Base-by-base conservation (phyloP, 805 yeast species). In the Metschnikowia picachoensis region DNA sequence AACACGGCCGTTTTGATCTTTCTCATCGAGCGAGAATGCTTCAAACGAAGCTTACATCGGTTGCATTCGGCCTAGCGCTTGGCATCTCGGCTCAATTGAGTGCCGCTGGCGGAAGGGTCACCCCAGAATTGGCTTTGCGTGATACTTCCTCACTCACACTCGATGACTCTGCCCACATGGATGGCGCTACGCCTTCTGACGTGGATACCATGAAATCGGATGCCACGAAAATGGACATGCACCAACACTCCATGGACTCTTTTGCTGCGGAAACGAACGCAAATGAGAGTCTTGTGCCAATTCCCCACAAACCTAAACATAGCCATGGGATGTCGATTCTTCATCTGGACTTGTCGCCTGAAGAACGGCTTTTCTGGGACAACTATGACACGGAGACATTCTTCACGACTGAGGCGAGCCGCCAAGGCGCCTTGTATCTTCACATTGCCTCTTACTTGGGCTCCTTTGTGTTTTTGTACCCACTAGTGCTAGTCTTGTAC, bases 281-380 rank as follows among this genome's bases (percentile, higher is more conserved):
- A 3, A 16, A 35, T 13, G 32, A 41, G 4, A 12, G n/a, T 7
- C 49, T 46, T 31, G 41, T 55, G 16, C 72, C 74, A 2, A 51
- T 60, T 8, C 69, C 77, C 32, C 77, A 72, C 50, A 63, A 58
- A 9, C 42, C 49, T 57, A 58, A 60, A 13, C 72, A 80, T 58
- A 60, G 65, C 40, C 96, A 88, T 59, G 95, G 95, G 0, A 58
- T 78, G 52, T 91, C 95, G 1, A 87, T 91, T 36, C 70, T 90
- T 38, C 68, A 80, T 27, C 84, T 86, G 2, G 59, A 78, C 15
- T 73, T 91, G 40, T 74, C 82, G 14, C 84, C 91, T 0, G 85
- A 81, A 37, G 96, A 90, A 63, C 69, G 80, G 45, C 61, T 74
- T 27, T 91, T 77, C 64, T 91, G 97, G 97, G 82, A 80, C 40